Percentiles rank a stretch among this genome's conserved stretches.
phyloP scores from a whole-genome alignment of 306 rosid species.

The Lagenaria siceraria region DNA sequence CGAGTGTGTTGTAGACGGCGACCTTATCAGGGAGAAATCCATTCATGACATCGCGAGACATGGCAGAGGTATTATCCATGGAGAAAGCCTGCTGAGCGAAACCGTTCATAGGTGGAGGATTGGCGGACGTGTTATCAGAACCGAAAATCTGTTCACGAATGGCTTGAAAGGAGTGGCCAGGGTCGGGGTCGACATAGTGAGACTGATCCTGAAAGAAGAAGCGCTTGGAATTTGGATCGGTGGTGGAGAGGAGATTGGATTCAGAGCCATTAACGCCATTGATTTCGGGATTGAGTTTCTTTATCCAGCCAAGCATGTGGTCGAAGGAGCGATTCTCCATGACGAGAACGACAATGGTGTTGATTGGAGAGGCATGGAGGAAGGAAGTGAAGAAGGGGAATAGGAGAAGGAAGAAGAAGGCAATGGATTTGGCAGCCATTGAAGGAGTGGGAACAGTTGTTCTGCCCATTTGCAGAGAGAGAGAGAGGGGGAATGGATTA shows the following conservation, averaged over 20 bases:
- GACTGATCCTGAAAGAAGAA: constrained; percentile 36
- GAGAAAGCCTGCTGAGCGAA: constrained; percentile 71
- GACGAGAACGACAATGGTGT: constrained; percentile 59
- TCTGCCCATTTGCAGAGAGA: too few species aligned
- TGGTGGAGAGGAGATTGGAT: constrained; percentile 19
- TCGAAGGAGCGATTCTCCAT: constrained; percentile 96
- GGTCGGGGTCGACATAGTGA: constrained; percentile 68
- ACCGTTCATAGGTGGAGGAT: constrained; percentile 74
- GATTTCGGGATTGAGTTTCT: constrained; percentile 51
- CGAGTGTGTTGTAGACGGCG: constrained; percentile 55
- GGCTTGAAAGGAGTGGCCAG: constrained; percentile 89
- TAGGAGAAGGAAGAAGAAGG: constrained; percentile 4
- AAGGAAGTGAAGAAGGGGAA: background rate
- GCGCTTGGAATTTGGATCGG: constrained; percentile 39
- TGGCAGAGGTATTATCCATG: constrained; percentile 46
- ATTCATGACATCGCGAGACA: constrained; percentile 62
- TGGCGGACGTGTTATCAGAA: constrained; percentile 20
- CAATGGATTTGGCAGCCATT: background rate
- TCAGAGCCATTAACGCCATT: constrained; percentile 70
- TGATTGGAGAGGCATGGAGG: constrained; percentile 38
- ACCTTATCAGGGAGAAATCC: constrained; percentile 55
- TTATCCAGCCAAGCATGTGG: constrained; percentile 99
- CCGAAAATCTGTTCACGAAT: constrained; percentile 76
- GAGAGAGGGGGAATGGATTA: too few species aligned
- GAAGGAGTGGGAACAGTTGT: background rate